Conservation (phyloP, 176 grass and related monocot species). For the Zea luxurians region DNA sequence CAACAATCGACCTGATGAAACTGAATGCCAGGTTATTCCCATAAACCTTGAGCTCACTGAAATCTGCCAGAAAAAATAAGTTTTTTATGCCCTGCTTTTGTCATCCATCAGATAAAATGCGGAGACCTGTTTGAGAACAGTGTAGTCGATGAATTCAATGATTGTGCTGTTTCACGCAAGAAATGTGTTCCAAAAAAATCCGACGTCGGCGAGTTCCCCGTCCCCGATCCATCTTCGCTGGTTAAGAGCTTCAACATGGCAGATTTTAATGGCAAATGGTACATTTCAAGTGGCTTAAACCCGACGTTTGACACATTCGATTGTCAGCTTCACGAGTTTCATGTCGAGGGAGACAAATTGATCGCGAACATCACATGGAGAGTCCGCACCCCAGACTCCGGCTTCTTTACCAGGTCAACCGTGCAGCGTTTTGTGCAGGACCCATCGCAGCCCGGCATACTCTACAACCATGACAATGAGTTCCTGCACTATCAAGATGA, state of each 20-base stretch:
- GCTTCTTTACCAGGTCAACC: constrained; percentile 76
- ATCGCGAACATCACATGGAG: constrained; percentile 80
- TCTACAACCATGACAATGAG: constrained; percentile 96
- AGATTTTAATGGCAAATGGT: constrained; percentile 95
- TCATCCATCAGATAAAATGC: constrained; percentile 74
- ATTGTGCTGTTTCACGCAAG: constrained; percentile 94
- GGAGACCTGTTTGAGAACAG: constrained; percentile 91
- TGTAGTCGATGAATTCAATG: constrained; percentile 92
- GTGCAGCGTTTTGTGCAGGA: constrained; percentile 80
- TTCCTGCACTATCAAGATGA: constrained; percentile 98
- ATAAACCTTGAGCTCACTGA: neutral
- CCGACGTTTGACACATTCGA: constrained; percentile 90
- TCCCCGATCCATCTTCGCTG: constrained; percentile 63
- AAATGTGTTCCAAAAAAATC: constrained; percentile 92
- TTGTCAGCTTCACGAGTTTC: constrained; percentile 94
- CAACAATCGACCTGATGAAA: constrained; percentile 91
- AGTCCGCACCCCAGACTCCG: constrained; percentile 66
- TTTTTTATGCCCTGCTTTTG: constrained; percentile 2
- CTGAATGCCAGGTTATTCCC: constrained; percentile 84
- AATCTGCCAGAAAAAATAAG: neutral
- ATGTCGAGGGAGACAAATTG: constrained; percentile 68
- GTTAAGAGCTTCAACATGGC: constrained; percentile 82
- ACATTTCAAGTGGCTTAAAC: constrained; percentile 89
- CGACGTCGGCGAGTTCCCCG: constrained; percentile 77
- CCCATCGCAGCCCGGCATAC: constrained; percentile 59